Conservation (phyloP, 1,139 yeast genomes). For the Maudiozyma humilis region DNA sequence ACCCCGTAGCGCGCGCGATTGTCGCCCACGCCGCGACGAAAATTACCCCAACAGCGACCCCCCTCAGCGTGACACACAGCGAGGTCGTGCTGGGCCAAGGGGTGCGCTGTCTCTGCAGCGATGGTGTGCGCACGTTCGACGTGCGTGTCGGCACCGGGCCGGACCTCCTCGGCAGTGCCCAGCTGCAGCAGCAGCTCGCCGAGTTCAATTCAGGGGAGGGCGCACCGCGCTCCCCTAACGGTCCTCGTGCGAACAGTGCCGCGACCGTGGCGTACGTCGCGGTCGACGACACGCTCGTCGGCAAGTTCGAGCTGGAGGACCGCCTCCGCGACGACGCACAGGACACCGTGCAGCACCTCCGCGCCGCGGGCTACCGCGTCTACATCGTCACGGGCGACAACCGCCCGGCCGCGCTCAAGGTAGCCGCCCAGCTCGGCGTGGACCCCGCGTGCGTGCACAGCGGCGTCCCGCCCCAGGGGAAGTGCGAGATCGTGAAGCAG, state of each 20-base stretch:
- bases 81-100: slow-evolving; percentile 66
- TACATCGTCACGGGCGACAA: slow-evolving; percentile 93
- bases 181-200: background rate
- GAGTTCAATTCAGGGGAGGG: background rate
- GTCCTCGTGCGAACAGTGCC: slow-evolving; percentile 11
- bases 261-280: slow-evolving; percentile 36
- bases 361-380: slow-evolving; percentile 49
- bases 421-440: slow-evolving; percentile 56
- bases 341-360: slow-evolving; percentile 51
- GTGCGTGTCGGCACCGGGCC: slow-evolving; percentile 12
- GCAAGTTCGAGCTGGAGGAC: slow-evolving; percentile 62
- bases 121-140: slow-evolving; percentile 48
- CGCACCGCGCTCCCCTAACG: background rate
- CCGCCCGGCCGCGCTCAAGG: slow-evolving; percentile 48
- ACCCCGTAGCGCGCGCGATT: slow-evolving; percentile 78
- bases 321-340: slow-evolving; percentile 59
- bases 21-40: slow-evolving; percentile 21
- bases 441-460: slow-evolving; percentile 66
- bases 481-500: slow-evolving; percentile 55
- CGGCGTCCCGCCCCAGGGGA: slow-evolving; percentile 69
- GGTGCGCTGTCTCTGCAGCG: slow-evolving; percentile 36
- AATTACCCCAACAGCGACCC: slow-evolving; percentile 15
- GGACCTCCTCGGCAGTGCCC: background rate
- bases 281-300: slow-evolving; percentile 51
- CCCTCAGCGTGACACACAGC: slow-evolving; percentile 29